Percentiles rank a stretch among this genome's conserved stretches.
Evolutionary conservation across 192 early-diverging fungal species (phyloP).

Genomic region (Rhizoclosmatium globosum): DNA sequence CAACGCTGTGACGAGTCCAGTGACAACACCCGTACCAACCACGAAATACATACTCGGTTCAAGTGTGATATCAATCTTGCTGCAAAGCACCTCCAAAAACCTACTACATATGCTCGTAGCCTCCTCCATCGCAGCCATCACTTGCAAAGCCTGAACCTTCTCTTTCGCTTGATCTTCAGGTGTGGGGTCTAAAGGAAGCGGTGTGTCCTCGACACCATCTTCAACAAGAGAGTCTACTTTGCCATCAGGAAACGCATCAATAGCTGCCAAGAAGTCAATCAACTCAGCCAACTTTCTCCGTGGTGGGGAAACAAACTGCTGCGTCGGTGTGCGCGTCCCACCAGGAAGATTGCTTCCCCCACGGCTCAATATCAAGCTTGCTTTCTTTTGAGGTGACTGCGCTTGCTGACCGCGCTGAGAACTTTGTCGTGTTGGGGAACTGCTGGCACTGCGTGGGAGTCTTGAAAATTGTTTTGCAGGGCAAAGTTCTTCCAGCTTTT

Average conservation of each 20-base stretch:
- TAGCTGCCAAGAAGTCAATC: conserved; percentile 36
- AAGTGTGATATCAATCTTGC: conserved; percentile 40
- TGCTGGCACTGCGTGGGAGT: not conserved
- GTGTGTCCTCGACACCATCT: conserved; percentile 21
- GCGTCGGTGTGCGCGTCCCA: not conserved
- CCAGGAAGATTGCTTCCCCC: not conserved
- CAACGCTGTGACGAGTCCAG: conserved; percentile 40
- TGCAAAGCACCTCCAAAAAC: conserved; percentile 34
- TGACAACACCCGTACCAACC: conserved; percentile 41
- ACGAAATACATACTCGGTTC: conserved; percentile 42
- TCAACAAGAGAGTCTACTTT: not conserved
- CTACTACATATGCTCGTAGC: conserved; percentile 26
- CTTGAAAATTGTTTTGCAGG: conserved; percentile 18
- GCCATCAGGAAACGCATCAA: conserved; percentile 37
- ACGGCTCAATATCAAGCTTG: conserved; percentile 1
- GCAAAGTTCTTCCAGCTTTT: conserved; percentile 41
- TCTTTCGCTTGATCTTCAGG: conserved; percentile 24
- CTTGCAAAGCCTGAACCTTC: conserved; percentile 15
- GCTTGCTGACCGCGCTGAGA: not conserved
- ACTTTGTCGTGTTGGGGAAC: conserved; percentile 17
- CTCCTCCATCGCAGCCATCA: conserved; percentile 37
- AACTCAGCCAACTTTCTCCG: conserved; percentile 27
- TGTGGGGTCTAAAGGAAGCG: conserved; percentile 18
- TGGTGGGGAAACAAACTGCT: conserved; percentile 1
- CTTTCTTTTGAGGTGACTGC: not conserved